A percentile compares a stretch with the other conserved stretches of the same genome.
phyloP scores from a whole-genome alignment of 306 rosid species.

The Vicia sativa region DNA sequence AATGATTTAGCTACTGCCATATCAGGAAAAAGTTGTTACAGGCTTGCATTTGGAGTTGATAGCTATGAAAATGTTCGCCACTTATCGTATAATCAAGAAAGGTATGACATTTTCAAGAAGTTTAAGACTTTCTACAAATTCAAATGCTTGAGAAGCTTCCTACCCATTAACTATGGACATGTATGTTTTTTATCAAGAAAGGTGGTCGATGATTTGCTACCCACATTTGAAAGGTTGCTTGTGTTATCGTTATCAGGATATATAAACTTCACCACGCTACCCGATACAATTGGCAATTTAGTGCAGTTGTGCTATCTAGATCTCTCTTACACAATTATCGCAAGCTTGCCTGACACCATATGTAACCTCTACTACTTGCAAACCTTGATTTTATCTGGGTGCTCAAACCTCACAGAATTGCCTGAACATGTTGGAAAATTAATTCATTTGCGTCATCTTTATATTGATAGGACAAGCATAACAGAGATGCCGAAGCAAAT shows the following conservation, averaged over 20 bases:
- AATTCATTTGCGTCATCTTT: conserved; percentile 1
- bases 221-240: not conserved
- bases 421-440: not conserved
- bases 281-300: no score
- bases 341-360: not conserved
- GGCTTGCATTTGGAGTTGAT: not conserved
- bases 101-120: not conserved
- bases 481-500: conserved; percentile 7
- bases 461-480: fast-evolving
- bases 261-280: not conserved
- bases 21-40: not conserved
- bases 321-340: not conserved
- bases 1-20: not conserved
- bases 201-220: not conserved
- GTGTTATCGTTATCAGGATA: not conserved
- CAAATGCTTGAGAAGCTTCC: conserved; percentile 6
- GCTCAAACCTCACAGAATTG: not conserved
- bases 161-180: no score
- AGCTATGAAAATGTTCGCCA: conserved; percentile 24
- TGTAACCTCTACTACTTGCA: conserved; percentile 11
- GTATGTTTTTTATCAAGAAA: not conserved
- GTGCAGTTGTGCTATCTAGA: conserved; percentile 14
- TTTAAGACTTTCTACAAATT: no score
- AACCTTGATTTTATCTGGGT: not conserved
- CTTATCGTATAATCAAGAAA: not conserved